Percentiles rank a stretch among this genome's conserved stretches.
These are phyloP conservation scores for Mycena haematopus DNA, from an alignment of 768 basidiomycete species.

Conservation along the genomic window DNA sequence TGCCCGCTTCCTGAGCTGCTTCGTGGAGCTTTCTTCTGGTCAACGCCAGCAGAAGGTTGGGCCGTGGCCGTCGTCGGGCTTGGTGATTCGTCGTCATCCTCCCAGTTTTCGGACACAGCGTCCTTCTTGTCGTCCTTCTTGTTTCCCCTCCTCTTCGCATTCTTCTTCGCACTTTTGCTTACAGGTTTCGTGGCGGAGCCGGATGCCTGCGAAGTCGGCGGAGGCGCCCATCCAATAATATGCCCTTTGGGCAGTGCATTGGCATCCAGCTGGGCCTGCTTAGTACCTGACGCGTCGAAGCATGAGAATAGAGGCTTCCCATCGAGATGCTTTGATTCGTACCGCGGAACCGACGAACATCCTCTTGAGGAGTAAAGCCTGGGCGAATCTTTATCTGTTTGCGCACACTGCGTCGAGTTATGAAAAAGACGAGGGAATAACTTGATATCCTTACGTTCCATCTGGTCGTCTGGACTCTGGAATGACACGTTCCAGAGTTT, in stretches of 20 bases:
- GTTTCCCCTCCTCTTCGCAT: conserved; percentile 80
- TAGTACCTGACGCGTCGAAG: conserved; percentile 42
- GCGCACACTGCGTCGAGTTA: conserved; percentile 61
- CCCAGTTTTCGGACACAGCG: conserved; percentile 78
- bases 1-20: conserved; percentile 15
- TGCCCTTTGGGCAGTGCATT: conserved; percentile 75
- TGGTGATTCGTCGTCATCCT: conserved; percentile 66
- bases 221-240: conserved; percentile 81
- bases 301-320: conserved; percentile 8
- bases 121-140: conserved; percentile 59
- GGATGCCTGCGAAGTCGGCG: conserved; percentile 43
- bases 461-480: conserved; percentile 84
- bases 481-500: conserved; percentile 86
- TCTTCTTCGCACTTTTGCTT: conserved; percentile 85
- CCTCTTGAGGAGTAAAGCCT: conserved; percentile 94
- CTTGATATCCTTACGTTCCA: conserved; percentile 71
- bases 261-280: conserved; percentile 75
- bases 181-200: conserved; percentile 48
- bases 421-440: conserved; percentile 25
- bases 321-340: neutral
- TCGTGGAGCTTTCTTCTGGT: conserved; percentile 25
- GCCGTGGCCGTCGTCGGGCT: conserved; percentile 23
- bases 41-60: conserved; percentile 15
- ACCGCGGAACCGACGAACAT: conserved; percentile 85
- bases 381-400: conserved; percentile 91